phyloP scores from a whole-genome alignment of 176 grass and related monocot genomes.

The Carex littledalei region DNA sequence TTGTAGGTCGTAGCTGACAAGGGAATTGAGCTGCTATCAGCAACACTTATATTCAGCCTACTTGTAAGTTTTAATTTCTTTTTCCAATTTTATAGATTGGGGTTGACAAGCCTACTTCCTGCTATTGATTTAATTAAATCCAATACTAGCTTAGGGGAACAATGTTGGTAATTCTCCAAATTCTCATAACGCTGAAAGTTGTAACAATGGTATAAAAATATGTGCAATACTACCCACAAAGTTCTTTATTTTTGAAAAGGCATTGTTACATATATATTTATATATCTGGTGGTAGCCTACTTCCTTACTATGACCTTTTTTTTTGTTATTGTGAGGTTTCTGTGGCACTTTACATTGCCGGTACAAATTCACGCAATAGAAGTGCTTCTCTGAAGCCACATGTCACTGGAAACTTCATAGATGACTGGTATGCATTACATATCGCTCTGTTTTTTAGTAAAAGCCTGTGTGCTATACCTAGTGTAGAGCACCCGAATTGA shows the following conservation, averaged over 20 bases:
- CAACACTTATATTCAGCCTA: conserved; percentile 74
- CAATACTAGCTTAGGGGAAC: not conserved
- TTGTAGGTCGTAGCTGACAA: conserved; percentile 85
- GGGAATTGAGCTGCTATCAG: conserved; percentile 64
- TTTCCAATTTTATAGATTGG: not conserved
- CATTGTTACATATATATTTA: not conserved
- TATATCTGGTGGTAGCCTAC: not conserved
- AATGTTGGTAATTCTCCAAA: not conserved
- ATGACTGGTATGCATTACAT: conserved; percentile 67
- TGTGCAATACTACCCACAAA: not conserved
- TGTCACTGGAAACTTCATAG: conserved; percentile 66
- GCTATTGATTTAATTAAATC: not conserved
- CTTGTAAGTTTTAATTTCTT: conserved; percentile 39
- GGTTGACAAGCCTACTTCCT: not conserved
- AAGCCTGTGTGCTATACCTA: not conserved
- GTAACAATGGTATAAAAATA: not conserved
- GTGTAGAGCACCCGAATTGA: not conserved
- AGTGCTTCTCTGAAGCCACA: conserved; percentile 80
- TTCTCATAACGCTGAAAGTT: not conserved
- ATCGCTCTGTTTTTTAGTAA: conserved; percentile 4
- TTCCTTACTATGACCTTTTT: not conserved
- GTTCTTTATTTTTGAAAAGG: too few species aligned
- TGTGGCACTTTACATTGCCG: conserved; percentile 43
- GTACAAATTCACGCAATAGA: conserved; percentile 48
- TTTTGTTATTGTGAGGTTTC: conserved; percentile 52